Conservation (phyloP, 345 rosid species). For the Gossypium thurberi region DNA sequence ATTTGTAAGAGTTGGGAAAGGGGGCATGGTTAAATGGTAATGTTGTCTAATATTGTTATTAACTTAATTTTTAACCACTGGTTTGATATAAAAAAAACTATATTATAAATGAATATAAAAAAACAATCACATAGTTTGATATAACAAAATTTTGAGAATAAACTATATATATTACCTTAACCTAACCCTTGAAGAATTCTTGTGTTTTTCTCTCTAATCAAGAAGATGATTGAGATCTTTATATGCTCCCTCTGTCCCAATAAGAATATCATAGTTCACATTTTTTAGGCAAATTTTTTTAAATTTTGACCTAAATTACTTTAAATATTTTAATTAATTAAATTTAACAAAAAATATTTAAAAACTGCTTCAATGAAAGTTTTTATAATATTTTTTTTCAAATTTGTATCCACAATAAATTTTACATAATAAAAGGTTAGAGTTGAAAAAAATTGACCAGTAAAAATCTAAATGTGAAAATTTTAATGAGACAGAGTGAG, state of each 20-base stretch:
- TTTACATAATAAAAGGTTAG: no score
- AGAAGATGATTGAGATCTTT: neutral
- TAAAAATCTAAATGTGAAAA: no score
- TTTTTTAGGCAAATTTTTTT: no score
- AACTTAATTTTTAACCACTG: neutral
- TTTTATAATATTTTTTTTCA: no score
- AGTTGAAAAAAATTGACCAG: no score
- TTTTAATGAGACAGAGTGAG: no score
- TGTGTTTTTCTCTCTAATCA: neutral
- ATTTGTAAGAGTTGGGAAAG: neutral
- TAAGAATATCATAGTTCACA: no score
- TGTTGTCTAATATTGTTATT: neutral
- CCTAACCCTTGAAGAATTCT: neutral
- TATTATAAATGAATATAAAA: neutral
- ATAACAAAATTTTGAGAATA: neutral
- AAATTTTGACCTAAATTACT: no score
- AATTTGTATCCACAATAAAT: no score
- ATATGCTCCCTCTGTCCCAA: neutral
- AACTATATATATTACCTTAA: neutral
- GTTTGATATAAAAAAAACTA: neutral
- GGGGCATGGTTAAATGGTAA: neutral
- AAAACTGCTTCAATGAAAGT: no score
- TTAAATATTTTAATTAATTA: no score
- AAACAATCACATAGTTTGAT: neutral
- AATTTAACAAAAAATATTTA: no score